Evolutionary conservation across 1,284 basidiomycete species (phyloP), one percentile per base, ranked within the genome.

Genomic region (Rhodotorula sp.): DNA sequence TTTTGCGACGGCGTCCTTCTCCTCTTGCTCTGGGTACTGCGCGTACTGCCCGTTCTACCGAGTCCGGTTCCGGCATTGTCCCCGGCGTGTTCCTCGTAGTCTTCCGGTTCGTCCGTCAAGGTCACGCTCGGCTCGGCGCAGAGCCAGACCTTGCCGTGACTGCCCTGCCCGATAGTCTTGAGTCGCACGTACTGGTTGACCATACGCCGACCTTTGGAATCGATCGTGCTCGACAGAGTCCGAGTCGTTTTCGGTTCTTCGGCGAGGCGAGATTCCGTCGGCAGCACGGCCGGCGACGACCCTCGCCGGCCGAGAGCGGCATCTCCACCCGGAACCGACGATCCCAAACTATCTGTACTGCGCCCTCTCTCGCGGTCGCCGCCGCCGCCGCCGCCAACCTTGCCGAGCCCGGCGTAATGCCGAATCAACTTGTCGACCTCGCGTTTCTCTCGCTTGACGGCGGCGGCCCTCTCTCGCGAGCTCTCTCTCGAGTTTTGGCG

Each of bases 101-200:
- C 64, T 26, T n/a, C 57, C 7, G 59, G 58, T n/a, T 64, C 63
- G n/a, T 72, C 73, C 6, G 66, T 64, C 44, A 42, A 68, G 64
- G 20, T 51, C 45, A 29, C 33, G n/a, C 64, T 59, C 30, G 76
- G 76, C 62, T 78, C 75, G 24, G 77, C 77, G 69, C 77, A 78
- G 17, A 78, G 72, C 77, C 77, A 78, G n/a, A 78, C 77, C 56
- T 77, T 74, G 65, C 77, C 77, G 62, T 78, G 77, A n/a, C 69
- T 71, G 26, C 77, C 77, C 46, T 74, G 65, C 10, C 77, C 77
- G 61, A 78, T 74, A 46, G 76, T 77, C 57, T 77, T 74, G 54
- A 78, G 67, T 24, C 77, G 64, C 20, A 77, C 76, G 54, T 75
- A 78, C 72, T 78, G 77, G 67, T 78, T 78, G 63, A 78, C 76